Conservation (phyloP, 257 asterid genomes). For the Ocimum tenuiflorum region DNA sequence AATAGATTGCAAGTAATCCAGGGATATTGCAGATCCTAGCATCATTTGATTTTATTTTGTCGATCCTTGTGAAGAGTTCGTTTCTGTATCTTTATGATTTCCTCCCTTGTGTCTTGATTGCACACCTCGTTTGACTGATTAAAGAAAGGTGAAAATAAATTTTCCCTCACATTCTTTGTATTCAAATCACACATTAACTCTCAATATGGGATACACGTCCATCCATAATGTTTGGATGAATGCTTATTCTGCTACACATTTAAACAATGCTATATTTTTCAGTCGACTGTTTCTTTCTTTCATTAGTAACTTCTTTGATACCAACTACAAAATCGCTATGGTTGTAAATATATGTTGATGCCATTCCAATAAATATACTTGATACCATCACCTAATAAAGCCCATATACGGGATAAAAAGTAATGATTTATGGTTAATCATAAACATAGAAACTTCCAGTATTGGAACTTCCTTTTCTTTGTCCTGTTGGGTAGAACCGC, state of each 20-base stretch:
- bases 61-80: background rate
- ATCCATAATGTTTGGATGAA: background rate
- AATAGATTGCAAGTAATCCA: no score
- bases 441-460: slow-evolving; percentile 10
- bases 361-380: background rate
- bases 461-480: slow-evolving; percentile 1
- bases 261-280: background rate
- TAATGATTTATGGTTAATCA: background rate
- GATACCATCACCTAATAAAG: background rate
- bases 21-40: background rate
- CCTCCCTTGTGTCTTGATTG: background rate
- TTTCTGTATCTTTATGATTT: background rate
- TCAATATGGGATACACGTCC: background rate
- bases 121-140: background rate
- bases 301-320: background rate
- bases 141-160: background rate
- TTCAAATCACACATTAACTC: background rate
- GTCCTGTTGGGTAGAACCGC: background rate
- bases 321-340: background rate
- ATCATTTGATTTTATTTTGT: background rate
- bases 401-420: slow-evolving; percentile 1
- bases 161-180: background rate
- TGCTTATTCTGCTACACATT: background rate
- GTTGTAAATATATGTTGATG: background rate
- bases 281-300: background rate